Percentiles rank a stretch among this genome's conserved stretches.
These are phyloP conservation scores for Penicillium macrosclerotiorum DNA, from an alignment of 495 filamentous ascomycete genomes.

Conservation along the genomic window DNA sequence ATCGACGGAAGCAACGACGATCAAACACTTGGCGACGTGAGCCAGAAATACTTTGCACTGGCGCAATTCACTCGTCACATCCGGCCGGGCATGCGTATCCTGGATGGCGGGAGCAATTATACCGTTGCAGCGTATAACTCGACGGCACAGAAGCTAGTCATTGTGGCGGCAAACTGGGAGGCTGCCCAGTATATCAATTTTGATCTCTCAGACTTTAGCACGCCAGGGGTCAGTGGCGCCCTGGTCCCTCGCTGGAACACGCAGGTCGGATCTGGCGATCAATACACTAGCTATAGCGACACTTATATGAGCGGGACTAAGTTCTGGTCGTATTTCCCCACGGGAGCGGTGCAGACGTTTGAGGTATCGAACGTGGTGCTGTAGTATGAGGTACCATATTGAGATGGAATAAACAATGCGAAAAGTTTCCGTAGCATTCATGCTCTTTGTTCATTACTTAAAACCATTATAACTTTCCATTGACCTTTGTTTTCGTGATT, in stretches of 20 bases:
- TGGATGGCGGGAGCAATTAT: slow-evolving; percentile 8
- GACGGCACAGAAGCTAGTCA: slow-evolving; percentile 6
- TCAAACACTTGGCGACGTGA: slow-evolving; percentile 3
- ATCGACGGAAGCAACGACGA: slow-evolving; percentile 7
- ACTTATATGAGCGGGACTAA: background rate
- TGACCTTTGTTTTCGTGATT: too few relatives aligned
- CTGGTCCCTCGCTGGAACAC: slow-evolving; percentile 9
- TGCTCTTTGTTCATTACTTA: too few relatives aligned
- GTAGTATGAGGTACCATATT: background rate
- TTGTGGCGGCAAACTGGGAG: slow-evolving; percentile 17
- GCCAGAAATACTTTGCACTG: slow-evolving; percentile 11
- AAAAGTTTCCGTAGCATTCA: too few relatives aligned
- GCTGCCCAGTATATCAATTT: slow-evolving; percentile 4
- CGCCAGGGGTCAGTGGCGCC: slow-evolving; percentile 6
- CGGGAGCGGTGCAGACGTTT: slow-evolving; percentile 12
- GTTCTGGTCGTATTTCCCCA: slow-evolving; percentile 7
- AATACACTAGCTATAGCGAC: slow-evolving; percentile 2
- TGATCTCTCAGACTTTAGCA: slow-evolving; percentile 9
- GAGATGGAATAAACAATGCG: too few relatives aligned
- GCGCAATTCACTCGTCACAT: slow-evolving; percentile 16
- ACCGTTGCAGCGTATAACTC: slow-evolving; percentile 7
- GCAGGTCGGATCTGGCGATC: slow-evolving; percentile 2
- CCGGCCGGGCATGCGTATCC: slow-evolving; percentile 11
- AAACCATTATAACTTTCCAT: too few relatives aligned
- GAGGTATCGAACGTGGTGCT: slow-evolving; percentile 5